Evolutionary conservation across 176 grass and related monocot species (phyloP).

Genomic region (Juncus inflexus): DNA sequence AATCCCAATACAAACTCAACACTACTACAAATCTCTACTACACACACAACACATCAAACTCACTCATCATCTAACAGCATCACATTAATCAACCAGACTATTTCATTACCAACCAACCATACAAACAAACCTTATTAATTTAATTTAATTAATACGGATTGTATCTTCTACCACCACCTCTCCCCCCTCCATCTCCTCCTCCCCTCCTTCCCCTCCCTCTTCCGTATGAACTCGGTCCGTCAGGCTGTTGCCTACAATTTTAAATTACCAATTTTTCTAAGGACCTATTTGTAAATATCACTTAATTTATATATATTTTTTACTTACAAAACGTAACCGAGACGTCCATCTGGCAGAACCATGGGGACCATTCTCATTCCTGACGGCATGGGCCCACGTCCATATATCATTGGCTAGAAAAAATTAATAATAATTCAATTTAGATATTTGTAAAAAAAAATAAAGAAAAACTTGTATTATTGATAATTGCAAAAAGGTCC

Average conservation of each 20-base stretch:
- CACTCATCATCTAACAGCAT: too few species aligned
- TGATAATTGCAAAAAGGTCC: too few species aligned
- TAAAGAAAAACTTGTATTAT: too few species aligned
- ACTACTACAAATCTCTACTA: too few species aligned
- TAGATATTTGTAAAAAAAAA: background rate
- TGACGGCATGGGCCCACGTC: constrained; percentile 80
- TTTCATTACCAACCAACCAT: too few species aligned
- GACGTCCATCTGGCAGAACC: constrained; percentile 92
- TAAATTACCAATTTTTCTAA: constrained; percentile 5
- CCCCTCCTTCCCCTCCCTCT: constrained; percentile 52
- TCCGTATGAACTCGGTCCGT: constrained; percentile 38
- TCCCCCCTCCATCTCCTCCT: constrained; percentile 43
- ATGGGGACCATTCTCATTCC: constrained; percentile 99
- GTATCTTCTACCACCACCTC: constrained; percentile 43
- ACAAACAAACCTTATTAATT: too few species aligned
- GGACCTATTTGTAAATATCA: background rate
- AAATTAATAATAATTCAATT: background rate
- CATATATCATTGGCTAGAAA: constrained; percentile 93
- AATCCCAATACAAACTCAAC: too few species aligned
- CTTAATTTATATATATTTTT: background rate
- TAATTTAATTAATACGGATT: constrained; percentile 56
- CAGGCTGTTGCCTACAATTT: constrained; percentile 72
- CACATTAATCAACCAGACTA: too few species aligned
- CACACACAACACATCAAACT: too few species aligned
- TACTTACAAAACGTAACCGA: constrained; percentile 92